Conservation (phyloP, 1,139 yeast genomes). For the Entelexis paramagnoliae region DNA sequence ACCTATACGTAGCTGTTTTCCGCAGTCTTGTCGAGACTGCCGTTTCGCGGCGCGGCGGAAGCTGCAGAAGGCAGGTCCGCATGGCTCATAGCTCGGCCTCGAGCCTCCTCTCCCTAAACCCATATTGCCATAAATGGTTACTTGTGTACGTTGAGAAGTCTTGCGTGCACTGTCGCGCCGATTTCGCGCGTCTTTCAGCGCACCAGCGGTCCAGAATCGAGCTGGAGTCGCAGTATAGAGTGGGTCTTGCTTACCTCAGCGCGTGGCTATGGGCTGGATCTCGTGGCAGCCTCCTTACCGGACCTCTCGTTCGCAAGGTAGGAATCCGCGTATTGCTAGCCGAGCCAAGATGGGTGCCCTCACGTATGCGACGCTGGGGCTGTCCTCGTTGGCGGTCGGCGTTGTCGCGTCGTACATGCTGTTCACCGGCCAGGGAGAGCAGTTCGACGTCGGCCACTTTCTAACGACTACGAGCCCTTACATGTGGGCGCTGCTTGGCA, state of each 20-base stretch:
- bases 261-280: not conserved
- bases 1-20: too few relatives aligned
- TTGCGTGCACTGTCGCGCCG: too few relatives aligned
- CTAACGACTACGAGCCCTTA: conserved; percentile 82
- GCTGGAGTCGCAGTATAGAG: not conserved
- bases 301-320: not conserved
- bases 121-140: too few relatives aligned
- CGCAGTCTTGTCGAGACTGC: too few relatives aligned
- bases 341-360: conserved; percentile 16
- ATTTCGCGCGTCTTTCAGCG: too few relatives aligned
- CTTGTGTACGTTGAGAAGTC: too few relatives aligned
- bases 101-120: too few relatives aligned
- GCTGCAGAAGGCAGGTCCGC: too few relatives aligned
- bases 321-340: not conserved
- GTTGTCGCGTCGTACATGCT: conserved; percentile 44
- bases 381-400: conserved; percentile 15
- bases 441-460: conserved; percentile 82
- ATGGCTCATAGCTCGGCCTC: too few relatives aligned
- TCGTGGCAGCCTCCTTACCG: not conserved
- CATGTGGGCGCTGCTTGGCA: conserved; percentile 93
- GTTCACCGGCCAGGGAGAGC: conserved; percentile 85
- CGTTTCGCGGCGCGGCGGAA: too few relatives aligned
- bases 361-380: conserved; percentile 11
- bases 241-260: not conserved
- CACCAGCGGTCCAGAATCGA: too few relatives aligned